These are phyloP conservation scores for Ambispora gerdemannii DNA, from an alignment of 192 early-diverging fungal species.

Conservation along the genomic window DNA sequence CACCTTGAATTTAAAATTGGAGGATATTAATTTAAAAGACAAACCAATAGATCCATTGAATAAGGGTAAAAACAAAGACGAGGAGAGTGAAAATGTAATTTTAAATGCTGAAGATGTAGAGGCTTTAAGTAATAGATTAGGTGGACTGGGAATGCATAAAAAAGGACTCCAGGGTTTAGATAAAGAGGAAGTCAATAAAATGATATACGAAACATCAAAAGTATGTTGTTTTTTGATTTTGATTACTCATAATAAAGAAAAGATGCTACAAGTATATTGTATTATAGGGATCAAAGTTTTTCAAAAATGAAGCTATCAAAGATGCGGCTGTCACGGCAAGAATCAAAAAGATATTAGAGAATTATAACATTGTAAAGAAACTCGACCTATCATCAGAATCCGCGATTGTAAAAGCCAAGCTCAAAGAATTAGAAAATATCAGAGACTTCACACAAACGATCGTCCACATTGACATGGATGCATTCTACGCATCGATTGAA, in stretches of 20 bases:
- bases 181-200: slow-evolving; percentile 48
- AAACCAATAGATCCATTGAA: too few relatives aligned
- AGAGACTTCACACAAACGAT: slow-evolving; percentile 54
- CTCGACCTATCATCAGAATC: slow-evolving; percentile 41
- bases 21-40: too few relatives aligned
- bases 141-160: slow-evolving; percentile 29
- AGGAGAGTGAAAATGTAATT: too few relatives aligned
- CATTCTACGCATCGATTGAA: slow-evolving; percentile 71
- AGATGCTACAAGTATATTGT: background rate
- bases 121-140: background rate
- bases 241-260: slow-evolving; percentile 2
- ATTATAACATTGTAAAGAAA: slow-evolving; percentile 39
- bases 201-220: slow-evolving; percentile 62
- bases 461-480: slow-evolving; percentile 71
- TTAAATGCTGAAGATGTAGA: too few relatives aligned
- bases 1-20: too few relatives aligned
- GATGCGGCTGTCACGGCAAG: slow-evolving; percentile 40
- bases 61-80: too few relatives aligned
- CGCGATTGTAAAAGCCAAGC: slow-evolving; percentile 37
- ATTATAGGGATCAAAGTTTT: slow-evolving; percentile 50
- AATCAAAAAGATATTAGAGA: slow-evolving; percentile 39
- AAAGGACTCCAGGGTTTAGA: slow-evolving; percentile 47
- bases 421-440: slow-evolving; percentile 38
- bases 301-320: slow-evolving; percentile 46
- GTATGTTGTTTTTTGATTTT: slow-evolving; percentile 36